Evolutionary conservation across 2,329 filamentous ascomycete species (phyloP), one percentile per base, ranked within the genome.

Genomic region (Apiospora marii): DNA sequence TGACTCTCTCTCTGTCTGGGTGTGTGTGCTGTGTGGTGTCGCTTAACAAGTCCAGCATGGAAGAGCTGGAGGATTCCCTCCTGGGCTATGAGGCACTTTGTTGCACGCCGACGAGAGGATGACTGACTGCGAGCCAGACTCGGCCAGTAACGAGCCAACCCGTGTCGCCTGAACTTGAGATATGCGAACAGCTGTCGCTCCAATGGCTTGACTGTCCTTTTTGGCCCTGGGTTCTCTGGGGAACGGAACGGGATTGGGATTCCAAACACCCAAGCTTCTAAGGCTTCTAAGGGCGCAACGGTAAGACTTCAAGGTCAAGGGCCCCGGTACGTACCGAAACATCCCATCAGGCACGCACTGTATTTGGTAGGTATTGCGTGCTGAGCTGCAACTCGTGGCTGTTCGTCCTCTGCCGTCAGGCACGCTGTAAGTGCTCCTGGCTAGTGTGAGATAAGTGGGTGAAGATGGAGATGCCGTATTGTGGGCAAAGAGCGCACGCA

Each of bases 141-240:
- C 24, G 67, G 67, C 67, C 67, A 69, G 67, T 69, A 48, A 49
- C 44, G 27, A 69, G 44, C 44, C 67, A 48, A 44, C 67, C 44
- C 67, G 67, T 69, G 44, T 49, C 44, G 48, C 67, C 44, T 49
- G 34, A 69, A 69, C 49, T n/a, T 64, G 58, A 41, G 58, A 64
- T 41, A 64, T 64, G 58, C 58, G 58, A 64, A 64, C 58, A 64
- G 58, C 19, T 41, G 58, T 41, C 19, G 30, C 12, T 24, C 22
- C 34, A 64, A 41, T 64, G 34, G 4, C 34, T 61, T 61, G 37
- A 30, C 16, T 61, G 10, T 30, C 12, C 22, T 41, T 22, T 41
- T 64, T 64, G 19, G 30, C 19, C 34, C 34, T 41, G 58, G 58
- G 19, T 64, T 64, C 58, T 64, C 58, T 41, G 34, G 58, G 58